Percentiles rank a stretch among this genome's conserved stretches.
These are phyloP conservation scores for Wickerhamiella azyma DNA, from an alignment of 805 yeast genomes.

Conservation along the genomic window DNA sequence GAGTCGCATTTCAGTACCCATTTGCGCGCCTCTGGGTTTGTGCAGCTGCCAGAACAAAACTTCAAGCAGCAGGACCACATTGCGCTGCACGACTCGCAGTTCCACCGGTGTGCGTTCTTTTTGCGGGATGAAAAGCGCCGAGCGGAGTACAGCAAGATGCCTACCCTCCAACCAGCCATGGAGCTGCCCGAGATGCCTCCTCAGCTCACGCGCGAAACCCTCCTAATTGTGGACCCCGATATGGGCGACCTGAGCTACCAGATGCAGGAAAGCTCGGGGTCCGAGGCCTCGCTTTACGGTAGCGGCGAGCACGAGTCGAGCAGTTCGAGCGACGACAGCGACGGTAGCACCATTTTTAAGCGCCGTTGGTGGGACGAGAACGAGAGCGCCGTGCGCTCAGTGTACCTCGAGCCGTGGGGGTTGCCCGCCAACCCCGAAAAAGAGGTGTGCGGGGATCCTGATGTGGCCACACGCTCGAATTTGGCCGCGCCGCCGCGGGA, in stretches of 20 bases:
- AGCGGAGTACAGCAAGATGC: conserved; percentile 9
- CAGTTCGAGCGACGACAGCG: not conserved
- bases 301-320: not conserved
- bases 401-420: conserved; percentile 3
- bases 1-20: conserved; percentile 34
- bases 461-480: not conserved
- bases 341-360: not conserved
- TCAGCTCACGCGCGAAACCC: conserved; percentile 41
- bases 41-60: not conserved
- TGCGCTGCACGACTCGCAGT: conserved; percentile 64
- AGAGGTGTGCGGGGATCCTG: not conserved
- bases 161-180: conserved; percentile 34
- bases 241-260: conserved; percentile 14
- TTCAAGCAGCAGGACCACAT: conserved; percentile 51
- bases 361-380: not conserved
- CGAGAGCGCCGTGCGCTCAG: not conserved
- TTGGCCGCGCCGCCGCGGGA: not conserved
- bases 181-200: conserved; percentile 49
- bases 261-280: conserved; percentile 11
- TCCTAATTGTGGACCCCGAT: conserved; percentile 28
- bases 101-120: conserved; percentile 64
- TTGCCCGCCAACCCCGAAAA: conserved; percentile 1
- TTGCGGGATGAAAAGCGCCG: conserved; percentile 39
- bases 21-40: not conserved
- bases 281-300: conserved; percentile 2